Base-by-base conservation (phyloP, 2,329 filamentous ascomycete species). In the Metarhizium album region DNA sequence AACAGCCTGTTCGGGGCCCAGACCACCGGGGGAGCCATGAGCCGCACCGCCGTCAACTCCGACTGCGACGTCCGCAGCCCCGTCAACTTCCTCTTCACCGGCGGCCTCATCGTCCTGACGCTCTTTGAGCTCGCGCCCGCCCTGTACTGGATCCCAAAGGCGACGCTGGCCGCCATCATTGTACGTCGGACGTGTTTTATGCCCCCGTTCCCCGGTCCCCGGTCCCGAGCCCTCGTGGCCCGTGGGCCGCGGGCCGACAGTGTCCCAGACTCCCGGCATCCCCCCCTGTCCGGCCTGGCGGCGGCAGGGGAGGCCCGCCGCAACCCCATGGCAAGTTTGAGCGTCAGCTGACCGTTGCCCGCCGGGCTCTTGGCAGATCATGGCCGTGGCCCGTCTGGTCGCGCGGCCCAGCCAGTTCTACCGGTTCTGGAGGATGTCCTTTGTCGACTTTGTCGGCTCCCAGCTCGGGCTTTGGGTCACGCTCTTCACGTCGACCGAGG, bases 141-240 rank as follows among this genome's bases (percentile, higher is more conserved):
- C 0, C 70, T 86, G 0, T 83, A 80, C 64, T 86, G 80, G 79
- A 80, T 85, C n/a, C 82, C 82, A 1, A 82, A 83, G 57, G 73
- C 81, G 0, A 82, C 79, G 0, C 70, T 85, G 1, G 75, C 82
- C 1, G 82, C 80, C 2, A 83, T 85, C 53, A 83, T 85, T 55
- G 60, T 72, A 59, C 54, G 68, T 63, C 23, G n/a, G n/a, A n/a
- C n/a, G n/a, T n/a, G n/a, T n/a, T n/a, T n/a, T n/a, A n/a, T n/a
- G n/a, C n/a, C n/a, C n/a, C n/a, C n/a, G n/a, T n/a, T n/a, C n/a
- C n/a, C n/a, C n/a, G n/a, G n/a, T 47, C 24, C 18, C n/a, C 13
- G 29, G 14, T 33, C 23, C 27, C 24, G 5, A 43, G 9, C 23
- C 46, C 24, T 37, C 29, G 11, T 14, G 43, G 16, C 42, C 37